A percentile compares a stretch with the other conserved stretches of the same genome.
phyloP scores from a whole-genome alignment of 2,329 filamentous ascomycete genomes.

The Polytolypa hystricis region DNA sequence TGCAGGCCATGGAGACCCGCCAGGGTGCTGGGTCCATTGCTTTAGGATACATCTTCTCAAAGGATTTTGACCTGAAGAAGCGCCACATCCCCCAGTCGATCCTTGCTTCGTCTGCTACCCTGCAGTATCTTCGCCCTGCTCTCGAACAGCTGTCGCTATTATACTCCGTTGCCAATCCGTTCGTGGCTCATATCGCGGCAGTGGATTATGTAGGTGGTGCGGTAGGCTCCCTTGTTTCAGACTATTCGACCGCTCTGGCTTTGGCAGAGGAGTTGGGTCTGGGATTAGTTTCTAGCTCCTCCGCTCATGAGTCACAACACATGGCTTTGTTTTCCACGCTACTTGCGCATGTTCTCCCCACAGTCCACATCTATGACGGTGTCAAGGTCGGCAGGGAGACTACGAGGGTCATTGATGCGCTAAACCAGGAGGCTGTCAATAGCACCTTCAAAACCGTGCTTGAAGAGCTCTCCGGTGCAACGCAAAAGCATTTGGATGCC shows the following conservation, averaged over 20 bases:
- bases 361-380: conserved; percentile 80
- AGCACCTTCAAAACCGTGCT: conserved; percentile 58
- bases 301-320: conserved; percentile 86
- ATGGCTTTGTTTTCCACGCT: conserved; percentile 84
- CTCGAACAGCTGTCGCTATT: conserved; percentile 86
- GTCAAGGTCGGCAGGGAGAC: conserved; percentile 74
- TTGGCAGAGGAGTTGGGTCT: conserved; percentile 84
- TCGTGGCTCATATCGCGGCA: conserved; percentile 85
- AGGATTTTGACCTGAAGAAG: conserved; percentile 87
- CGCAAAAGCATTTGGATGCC: conserved; percentile 58
- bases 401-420: conserved; percentile 67
- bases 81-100: conserved; percentile 85
- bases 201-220: conserved; percentile 65
- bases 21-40: conserved; percentile 83
- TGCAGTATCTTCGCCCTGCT: conserved; percentile 68
- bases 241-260: conserved; percentile 72
- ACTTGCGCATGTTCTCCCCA: conserved; percentile 66
- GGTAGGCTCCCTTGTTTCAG: conserved; percentile 63
- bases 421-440: conserved; percentile 60
- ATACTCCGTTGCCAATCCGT: conserved; percentile 83
- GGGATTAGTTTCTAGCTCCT: conserved; percentile 72
- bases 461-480: conserved; percentile 49
- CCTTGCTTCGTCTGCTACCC: conserved; percentile 70
- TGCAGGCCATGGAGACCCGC: conserved; percentile 75
- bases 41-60: conserved; percentile 93